A percentile compares a stretch with the other conserved stretches of the same genome.
phyloP scores from a whole-genome alignment of 2,329 filamentous ascomycete species.

The Neopestalotiopsis clavispora region DNA sequence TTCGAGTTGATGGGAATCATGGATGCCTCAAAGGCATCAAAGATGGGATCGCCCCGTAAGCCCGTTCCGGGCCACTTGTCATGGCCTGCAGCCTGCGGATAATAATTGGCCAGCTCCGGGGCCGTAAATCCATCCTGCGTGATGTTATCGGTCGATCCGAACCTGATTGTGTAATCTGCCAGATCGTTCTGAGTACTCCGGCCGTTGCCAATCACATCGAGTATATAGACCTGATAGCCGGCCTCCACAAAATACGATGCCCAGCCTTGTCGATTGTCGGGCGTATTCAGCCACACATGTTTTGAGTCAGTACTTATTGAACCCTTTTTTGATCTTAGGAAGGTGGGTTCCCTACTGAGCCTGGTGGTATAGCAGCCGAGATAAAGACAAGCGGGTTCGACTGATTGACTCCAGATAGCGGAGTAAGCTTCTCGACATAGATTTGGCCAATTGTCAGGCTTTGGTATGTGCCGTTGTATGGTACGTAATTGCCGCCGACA shows the following conservation, averaged over 20 bases:
- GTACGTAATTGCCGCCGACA: conserved; percentile 17
- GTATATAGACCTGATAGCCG: conserved; percentile 51
- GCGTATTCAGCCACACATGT: conserved; percentile 50
- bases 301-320: conserved; percentile 18
- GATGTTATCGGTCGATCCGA: conserved; percentile 28
- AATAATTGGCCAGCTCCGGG: conserved; percentile 21
- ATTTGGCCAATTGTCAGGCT: conserved; percentile 11
- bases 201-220: conserved; percentile 31
- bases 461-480: conserved; percentile 1
- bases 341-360: neutral
- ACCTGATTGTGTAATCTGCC: conserved; percentile 25
- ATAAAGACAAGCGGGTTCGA: conserved; percentile 17
- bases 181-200: conserved; percentile 27
- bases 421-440: conserved; percentile 21
- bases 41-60: conserved; percentile 15
- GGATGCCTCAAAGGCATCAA: conserved; percentile 18
- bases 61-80: conserved; percentile 40
- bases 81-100: conserved; percentile 41
- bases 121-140: conserved; percentile 33
- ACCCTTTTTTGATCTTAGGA: neutral
- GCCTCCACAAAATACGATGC: conserved; percentile 48
- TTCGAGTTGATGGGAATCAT: conserved; percentile 17
- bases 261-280: conserved; percentile 51
- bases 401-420: conserved; percentile 10
- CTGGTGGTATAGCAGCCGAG: conserved; percentile 12